A percentile compares a stretch with the other conserved stretches of the same genome.
Conservation (phyloP, 768 basidiomycete species). For the Tricholoma sp. region DNA sequence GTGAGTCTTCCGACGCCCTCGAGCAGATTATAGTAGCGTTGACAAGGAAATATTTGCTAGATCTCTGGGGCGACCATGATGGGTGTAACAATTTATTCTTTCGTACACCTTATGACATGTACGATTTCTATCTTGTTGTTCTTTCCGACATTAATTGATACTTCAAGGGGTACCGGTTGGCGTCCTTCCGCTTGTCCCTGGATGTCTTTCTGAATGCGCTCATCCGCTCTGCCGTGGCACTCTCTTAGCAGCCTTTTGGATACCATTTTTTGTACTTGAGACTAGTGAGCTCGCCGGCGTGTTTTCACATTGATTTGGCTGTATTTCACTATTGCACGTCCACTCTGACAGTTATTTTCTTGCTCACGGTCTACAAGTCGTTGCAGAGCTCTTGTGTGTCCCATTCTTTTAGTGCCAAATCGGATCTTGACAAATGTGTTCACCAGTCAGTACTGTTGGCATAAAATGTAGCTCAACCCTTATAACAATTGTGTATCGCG, state of each 20-base stretch:
- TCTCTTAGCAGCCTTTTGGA: background rate
- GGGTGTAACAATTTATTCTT: background rate
- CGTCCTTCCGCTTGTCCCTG: too few species aligned
- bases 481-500: conserved; percentile 9
- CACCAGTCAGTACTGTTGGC: conserved; percentile 8
- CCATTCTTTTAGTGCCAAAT: background rate
- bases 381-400: background rate
- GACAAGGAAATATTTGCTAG: background rate
- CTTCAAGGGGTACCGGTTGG: background rate
- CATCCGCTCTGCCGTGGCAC: background rate
- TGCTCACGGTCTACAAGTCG: conserved; percentile 4
- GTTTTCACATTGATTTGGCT: background rate
- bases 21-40: background rate
- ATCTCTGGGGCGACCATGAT: conserved; percentile 1
- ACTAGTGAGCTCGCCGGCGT: background rate
- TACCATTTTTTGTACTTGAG: conserved; percentile 3
- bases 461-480: background rate
- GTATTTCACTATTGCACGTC: background rate
- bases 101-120: background rate
- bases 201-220: background rate
- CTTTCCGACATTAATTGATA: background rate
- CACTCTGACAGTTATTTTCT: background rate
- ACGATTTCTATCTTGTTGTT: background rate
- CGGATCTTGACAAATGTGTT: background rate
- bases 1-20: conserved; percentile 8